Evolutionary conservation across 2,329 filamentous ascomycete species (phyloP), one percentile per base, ranked within the genome.

Genomic region (Microdochium nivale): DNA sequence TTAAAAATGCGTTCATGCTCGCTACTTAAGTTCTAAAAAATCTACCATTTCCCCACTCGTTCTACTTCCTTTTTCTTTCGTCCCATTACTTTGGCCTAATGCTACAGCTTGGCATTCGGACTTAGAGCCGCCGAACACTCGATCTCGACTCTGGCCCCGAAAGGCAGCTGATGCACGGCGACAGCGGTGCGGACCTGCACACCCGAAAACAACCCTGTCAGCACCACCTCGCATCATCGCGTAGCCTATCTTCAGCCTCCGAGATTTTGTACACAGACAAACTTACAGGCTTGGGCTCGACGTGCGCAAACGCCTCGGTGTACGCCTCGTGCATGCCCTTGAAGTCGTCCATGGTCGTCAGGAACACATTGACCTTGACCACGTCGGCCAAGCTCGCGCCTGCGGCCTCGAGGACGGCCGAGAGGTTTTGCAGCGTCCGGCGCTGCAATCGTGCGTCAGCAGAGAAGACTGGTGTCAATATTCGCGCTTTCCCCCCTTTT

Each of bases 81-180:
- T n/a, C n/a, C n/a, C n/a, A n/a, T n/a, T n/a, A n/a, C n/a, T n/a
- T n/a, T n/a, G n/a, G n/a, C n/a, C n/a, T n/a, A n/a, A n/a, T 11
- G 8, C 40, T 21, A 23, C 9, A 61, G 33, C 50, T 60, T 62
- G 3, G 55, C 23, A 2, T 2, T 23, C 3, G 54, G 25, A 23
- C 54, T 51, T 33, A 57, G 30, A 14, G 62, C 63, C 2, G 83
- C 83, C 65, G 84, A 83, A 63, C 81, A 86, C 71, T 90, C 86
- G 62, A 90, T 87, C 73, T 90, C 87, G 9, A 90, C 81, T 53
- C 84, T 79, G 3, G 86, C 85, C 11, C 79, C 78, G 61, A 86
- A 78, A 1, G 86, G 87, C 59, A 90, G 70, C 63, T 86, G 78
- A 67, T 87, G 81, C 13, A 90, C 87, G 0, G 86, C 86, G 25